Evolutionary conservation across 805 yeast species (phyloP).

Genomic region (Nakazawaea wyomingensis): DNA sequence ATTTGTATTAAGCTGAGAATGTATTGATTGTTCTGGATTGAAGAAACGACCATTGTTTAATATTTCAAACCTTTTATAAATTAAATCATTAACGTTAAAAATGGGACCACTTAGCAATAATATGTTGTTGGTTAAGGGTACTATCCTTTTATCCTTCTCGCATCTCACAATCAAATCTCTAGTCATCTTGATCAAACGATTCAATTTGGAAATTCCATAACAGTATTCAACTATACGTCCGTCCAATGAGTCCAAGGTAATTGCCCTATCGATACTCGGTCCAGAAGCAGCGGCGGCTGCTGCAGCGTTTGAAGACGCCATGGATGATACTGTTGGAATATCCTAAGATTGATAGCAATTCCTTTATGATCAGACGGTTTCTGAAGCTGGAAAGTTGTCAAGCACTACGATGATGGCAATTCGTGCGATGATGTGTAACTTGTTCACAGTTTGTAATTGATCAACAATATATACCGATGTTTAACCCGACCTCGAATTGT

Average conservation of each 20-base stretch:
- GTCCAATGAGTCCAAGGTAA: conserved; percentile 43
- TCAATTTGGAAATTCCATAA: conserved; percentile 45
- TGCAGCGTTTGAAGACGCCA: conserved; percentile 19
- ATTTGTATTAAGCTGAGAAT: conserved; percentile 32
- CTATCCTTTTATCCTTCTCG: conserved; percentile 18
- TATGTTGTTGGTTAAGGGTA: conserved; percentile 31
- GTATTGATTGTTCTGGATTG: conserved; percentile 37
- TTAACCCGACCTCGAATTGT: too few relatives aligned
- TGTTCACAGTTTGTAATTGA: too few relatives aligned
- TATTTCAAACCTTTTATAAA: conserved; percentile 34
- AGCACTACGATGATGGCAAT: too few relatives aligned
- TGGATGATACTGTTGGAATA: background rate
- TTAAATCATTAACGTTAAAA: conserved; percentile 34
- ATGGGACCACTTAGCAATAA: conserved; percentile 34
- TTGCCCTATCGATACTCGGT: conserved; percentile 26
- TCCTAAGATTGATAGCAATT: background rate
- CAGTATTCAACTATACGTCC: conserved; percentile 55
- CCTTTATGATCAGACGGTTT: too few relatives aligned
- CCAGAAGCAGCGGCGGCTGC: conserved; percentile 32
- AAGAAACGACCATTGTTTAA: conserved; percentile 33
- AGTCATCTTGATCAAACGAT: conserved; percentile 31
- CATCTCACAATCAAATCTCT: conserved; percentile 18
- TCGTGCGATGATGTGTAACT: too few relatives aligned
- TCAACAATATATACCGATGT: too few relatives aligned
- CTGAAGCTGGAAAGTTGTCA: too few relatives aligned